These are phyloP conservation scores for Annulohypoxylon maeteangense DNA, from an alignment of 495 filamentous ascomycete genomes.

Conservation along the genomic window DNA sequence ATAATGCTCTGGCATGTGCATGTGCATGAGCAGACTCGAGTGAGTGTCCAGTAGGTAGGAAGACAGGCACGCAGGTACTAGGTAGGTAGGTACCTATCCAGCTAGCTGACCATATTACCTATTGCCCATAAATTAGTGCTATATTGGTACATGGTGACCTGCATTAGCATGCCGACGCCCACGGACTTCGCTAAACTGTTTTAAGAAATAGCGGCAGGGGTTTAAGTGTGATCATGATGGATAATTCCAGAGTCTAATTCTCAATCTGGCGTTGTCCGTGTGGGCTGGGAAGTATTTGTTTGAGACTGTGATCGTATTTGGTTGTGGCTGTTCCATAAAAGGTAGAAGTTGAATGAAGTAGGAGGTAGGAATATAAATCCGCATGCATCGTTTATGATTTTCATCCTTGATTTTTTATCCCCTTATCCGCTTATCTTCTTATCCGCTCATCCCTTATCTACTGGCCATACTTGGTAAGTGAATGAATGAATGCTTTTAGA, in stretches of 20 bases:
- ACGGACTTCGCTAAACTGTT: slow-evolving; percentile 28
- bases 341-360: neutral
- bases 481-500: neutral
- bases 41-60: neutral
- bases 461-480: neutral
- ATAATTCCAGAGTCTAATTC: slow-evolving; percentile 33
- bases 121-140: slow-evolving; percentile 15
- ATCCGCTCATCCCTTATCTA: neutral
- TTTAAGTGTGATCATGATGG: slow-evolving; percentile 33
- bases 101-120: slow-evolving; percentile 1
- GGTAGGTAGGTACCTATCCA: neutral
- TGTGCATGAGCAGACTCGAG: neutral
- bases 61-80: no score
- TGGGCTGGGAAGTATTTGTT: slow-evolving; percentile 18
- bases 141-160: slow-evolving; percentile 5
- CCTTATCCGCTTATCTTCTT: no score
- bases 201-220: slow-evolving; percentile 21
- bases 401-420: no score
- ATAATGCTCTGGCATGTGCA: slow-evolving; percentile 37
- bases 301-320: slow-evolving; percentile 15
- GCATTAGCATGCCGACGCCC: slow-evolving; percentile 38
- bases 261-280: slow-evolving; percentile 40
- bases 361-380: neutral
- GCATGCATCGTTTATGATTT: neutral
- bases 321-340: neutral